Conservation (phyloP, 805 yeast genomes). For the Candida piceae region DNA sequence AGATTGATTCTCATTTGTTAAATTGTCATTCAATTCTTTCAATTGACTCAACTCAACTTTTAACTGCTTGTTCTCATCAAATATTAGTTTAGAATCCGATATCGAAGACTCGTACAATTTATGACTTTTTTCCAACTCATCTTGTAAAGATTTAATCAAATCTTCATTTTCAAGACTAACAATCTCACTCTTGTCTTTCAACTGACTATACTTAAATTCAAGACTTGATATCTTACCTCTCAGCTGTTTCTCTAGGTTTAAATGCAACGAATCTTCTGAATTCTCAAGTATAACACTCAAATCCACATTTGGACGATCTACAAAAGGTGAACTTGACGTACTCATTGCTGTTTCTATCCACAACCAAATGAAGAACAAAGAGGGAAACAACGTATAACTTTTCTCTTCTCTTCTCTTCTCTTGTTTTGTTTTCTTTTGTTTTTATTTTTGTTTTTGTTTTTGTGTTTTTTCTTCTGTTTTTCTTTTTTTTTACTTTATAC, state of each 20-base stretch:
- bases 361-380: no score
- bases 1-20: constrained; percentile 4
- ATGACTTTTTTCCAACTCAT: constrained; percentile 23
- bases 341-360: no score
- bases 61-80: constrained; percentile 23
- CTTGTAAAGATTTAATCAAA: constrained; percentile 18
- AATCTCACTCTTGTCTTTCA: not conserved
- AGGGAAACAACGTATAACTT: no score
- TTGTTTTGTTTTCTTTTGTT: no score
- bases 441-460: no score
- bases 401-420: no score
- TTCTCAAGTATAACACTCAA: no score
- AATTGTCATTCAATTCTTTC: not conserved
- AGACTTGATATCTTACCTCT: constrained; percentile 9
- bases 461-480: no score
- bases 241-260: constrained; percentile 7
- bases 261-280: no score
- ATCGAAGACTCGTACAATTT: constrained; percentile 31
- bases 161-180: constrained; percentile 1
- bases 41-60: constrained; percentile 33
- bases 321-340: constrained; percentile 17
- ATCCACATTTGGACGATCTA: constrained; percentile 8
- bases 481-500: no score
- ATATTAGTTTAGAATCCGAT: constrained; percentile 10
- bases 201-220: constrained; percentile 9